Conservation (phyloP, 148 eudicot species). For the Bassia scoparia region DNA sequence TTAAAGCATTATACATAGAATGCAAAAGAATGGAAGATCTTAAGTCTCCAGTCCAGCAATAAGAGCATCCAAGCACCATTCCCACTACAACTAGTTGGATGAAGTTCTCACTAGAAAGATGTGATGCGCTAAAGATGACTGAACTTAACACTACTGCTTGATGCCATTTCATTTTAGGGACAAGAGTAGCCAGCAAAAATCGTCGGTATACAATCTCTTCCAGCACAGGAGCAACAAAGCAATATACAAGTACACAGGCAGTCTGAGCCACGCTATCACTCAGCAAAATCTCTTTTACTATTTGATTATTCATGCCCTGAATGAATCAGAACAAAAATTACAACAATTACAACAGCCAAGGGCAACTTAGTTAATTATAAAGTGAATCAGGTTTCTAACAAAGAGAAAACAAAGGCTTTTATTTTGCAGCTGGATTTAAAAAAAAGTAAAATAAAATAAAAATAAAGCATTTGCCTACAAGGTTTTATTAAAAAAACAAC, state of each 20-base stretch:
- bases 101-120: slow-evolving; percentile 70
- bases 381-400: background rate
- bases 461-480: too few relatives aligned
- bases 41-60: slow-evolving; percentile 78
- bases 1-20: slow-evolving; percentile 77
- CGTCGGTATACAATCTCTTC: slow-evolving; percentile 86
- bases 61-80: slow-evolving; percentile 67
- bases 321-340: background rate
- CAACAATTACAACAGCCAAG: too few relatives aligned
- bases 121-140: slow-evolving; percentile 62
- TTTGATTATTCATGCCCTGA: slow-evolving; percentile 60
- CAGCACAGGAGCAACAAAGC: slow-evolving; percentile 67
- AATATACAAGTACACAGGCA: slow-evolving; percentile 54
- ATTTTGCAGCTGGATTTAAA: too few relatives aligned
- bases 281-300: slow-evolving; percentile 57
- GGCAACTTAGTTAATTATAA: background rate
- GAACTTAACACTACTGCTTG: slow-evolving; percentile 70
- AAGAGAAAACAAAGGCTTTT: background rate
- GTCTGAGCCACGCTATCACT: slow-evolving; percentile 42
- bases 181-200: slow-evolving; percentile 54
- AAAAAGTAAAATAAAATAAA: too few relatives aligned
- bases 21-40: slow-evolving; percentile 58
- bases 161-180: slow-evolving; percentile 60
- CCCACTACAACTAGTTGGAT: slow-evolving; percentile 62
- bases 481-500: too few relatives aligned